phyloP scores from a whole-genome alignment of 2,329 filamentous ascomycete genomes.

The Sphaerulina musiva region DNA sequence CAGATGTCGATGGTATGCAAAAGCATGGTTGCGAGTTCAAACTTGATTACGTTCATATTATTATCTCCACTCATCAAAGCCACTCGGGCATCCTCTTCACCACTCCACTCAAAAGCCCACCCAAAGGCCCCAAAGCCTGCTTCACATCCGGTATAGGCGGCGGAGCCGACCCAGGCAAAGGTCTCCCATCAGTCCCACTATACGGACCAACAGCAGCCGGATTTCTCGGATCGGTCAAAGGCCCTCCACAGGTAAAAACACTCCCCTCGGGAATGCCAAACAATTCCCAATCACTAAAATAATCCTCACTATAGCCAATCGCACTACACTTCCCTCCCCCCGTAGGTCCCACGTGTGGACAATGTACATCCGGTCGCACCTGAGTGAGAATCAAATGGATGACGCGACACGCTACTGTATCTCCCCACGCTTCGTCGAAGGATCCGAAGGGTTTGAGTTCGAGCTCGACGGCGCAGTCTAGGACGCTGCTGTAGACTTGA shows the following conservation, averaged over 20 bases:
- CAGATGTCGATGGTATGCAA: too few relatives aligned
- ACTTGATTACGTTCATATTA: neutral
- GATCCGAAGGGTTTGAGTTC: slow-evolving; percentile 36
- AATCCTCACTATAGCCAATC: slow-evolving; percentile 25
- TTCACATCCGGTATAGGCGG: slow-evolving; percentile 2
- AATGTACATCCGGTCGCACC: slow-evolving; percentile 27
- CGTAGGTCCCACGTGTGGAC: slow-evolving; percentile 29
- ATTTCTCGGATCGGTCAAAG: slow-evolving; percentile 6
- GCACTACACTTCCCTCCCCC: slow-evolving; percentile 28
- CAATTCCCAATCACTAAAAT: slow-evolving; percentile 25
- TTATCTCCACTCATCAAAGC: neutral
- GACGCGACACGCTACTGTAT: slow-evolving; percentile 40
- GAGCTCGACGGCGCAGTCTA: slow-evolving; percentile 33
- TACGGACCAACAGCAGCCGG: neutral
- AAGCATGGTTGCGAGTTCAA: too few relatives aligned
- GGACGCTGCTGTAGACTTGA: slow-evolving; percentile 32
- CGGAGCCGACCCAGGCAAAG: neutral
- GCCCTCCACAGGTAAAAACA: slow-evolving; percentile 17
- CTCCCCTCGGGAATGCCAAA: slow-evolving; percentile 16
- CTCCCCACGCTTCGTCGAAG: slow-evolving; percentile 41
- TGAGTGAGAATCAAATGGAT: slow-evolving; percentile 39
- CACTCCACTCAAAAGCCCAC: neutral
- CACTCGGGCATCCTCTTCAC: slow-evolving; percentile 4
- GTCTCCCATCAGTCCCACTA: slow-evolving; percentile 1
- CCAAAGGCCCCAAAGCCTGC: neutral